These are phyloP conservation scores for Microbotryum intermedium DNA, from an alignment of 1,284 basidiomycete genomes.

Conservation along the genomic window DNA sequence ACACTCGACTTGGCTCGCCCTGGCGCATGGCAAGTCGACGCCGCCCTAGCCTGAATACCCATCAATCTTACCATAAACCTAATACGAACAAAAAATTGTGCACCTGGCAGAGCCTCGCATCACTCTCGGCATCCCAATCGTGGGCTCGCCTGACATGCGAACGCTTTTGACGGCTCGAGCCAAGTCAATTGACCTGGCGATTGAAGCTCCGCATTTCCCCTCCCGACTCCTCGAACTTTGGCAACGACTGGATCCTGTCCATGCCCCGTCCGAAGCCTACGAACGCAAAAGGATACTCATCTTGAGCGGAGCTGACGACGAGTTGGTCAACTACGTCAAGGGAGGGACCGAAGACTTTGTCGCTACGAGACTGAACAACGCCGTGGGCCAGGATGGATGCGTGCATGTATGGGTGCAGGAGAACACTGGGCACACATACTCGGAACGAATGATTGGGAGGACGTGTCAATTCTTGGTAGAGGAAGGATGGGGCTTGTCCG, in stretches of 20 bases:
- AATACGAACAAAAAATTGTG: neutral
- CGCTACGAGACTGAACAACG: slow-evolving; percentile 28
- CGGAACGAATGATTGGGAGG: slow-evolving; percentile 39
- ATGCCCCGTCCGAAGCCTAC: slow-evolving; percentile 40
- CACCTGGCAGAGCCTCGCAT: slow-evolving; percentile 54
- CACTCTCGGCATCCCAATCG: slow-evolving; percentile 59
- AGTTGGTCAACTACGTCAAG: slow-evolving; percentile 32
- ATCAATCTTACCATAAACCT: neutral
- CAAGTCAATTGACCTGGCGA: slow-evolving; percentile 31
- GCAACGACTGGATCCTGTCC: slow-evolving; percentile 43
- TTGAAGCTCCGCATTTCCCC: slow-evolving; percentile 53
- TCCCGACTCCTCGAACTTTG: slow-evolving; percentile 48
- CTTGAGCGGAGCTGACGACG: slow-evolving; percentile 48
- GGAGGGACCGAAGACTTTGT: slow-evolving; percentile 37
- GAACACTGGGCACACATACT: slow-evolving; percentile 40
- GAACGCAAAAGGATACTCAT: slow-evolving; percentile 59
- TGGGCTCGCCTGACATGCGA: slow-evolving; percentile 67
- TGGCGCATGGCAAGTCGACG: slow-evolving; percentile 49
- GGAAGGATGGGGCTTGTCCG: no score
- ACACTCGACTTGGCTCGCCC: slow-evolving; percentile 63
- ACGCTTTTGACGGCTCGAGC: slow-evolving; percentile 57
- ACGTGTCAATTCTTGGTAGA: slow-evolving; percentile 38
- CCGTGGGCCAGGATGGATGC: slow-evolving; percentile 17
- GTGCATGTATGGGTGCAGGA: slow-evolving; percentile 40
- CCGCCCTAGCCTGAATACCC: neutral